Base-by-base conservation (phyloP, 768 basidiomycete species). In the Boletus barrowsii region DNA sequence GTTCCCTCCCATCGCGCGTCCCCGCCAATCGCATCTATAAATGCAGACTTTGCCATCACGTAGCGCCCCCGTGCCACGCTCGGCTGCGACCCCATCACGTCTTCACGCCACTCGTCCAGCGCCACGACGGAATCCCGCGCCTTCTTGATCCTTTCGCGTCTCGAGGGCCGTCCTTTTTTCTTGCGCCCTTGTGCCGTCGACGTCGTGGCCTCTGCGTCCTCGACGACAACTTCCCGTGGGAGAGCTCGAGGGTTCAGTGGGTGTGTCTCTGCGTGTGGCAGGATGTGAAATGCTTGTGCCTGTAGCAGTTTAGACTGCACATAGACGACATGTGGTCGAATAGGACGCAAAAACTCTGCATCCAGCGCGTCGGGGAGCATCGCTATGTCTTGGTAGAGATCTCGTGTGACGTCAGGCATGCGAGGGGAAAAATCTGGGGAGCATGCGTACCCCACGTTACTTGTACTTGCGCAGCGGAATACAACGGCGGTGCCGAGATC, bases 111-210 rank as follows among this genome's bases (percentile, higher is more conserved):
- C 47, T 69, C 71, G 20, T 81, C 79, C 56, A 89, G 65, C 5
- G 72, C 71, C 5, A 71, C 72, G 1, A 86, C 61, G 0, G 81
- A 76, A 9, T 75, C 71, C 60, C 78, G 78, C 6, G 80, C 79
- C 66, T 78, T 84, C 59, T 77, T 79, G 4, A 70, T 70, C 66
- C 78, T 83, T 43, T 87, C 87, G 4, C 81, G 77, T 60, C 75
- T 84, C 5, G 83, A 76, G 2, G 85, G 86, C 0, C 87, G 79
- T 8, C 87, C 87, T 64, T 77, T 84, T 65, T 82, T 80, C 67
- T 78, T 83, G 33, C 73, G 66, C 24, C 50, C 62, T 15, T 35
- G 43, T n/a, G 35, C 15, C 35, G 35, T 36, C 35, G 29, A 29
- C 29, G 29, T 29, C 49, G 15, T 5, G 66, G 53, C 17, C 4